These are phyloP conservation scores for Vinca major DNA, from an alignment of 305 asterid genomes.

Conservation along the genomic window DNA sequence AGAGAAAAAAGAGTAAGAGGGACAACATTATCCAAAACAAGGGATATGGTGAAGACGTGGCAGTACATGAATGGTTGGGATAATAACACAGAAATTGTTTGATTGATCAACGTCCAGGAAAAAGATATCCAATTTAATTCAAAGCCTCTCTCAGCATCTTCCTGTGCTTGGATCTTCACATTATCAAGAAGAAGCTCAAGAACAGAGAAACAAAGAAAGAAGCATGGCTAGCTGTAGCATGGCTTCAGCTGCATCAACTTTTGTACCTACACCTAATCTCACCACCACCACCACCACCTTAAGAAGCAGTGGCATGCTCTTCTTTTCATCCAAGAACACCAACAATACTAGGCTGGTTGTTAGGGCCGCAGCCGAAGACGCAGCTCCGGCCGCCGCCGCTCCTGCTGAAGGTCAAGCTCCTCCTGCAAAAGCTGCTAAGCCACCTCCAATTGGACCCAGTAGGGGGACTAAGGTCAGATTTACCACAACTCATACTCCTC, in stretches of 20 bases:
- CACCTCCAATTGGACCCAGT: constrained; percentile 74
- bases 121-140: constrained; percentile 48
- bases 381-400: constrained; percentile 29
- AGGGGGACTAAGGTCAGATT: constrained; percentile 59
- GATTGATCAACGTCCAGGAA: constrained; percentile 44
- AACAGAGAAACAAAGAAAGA: not conserved
- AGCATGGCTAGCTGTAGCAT: constrained; percentile 57
- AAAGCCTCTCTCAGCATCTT: constrained; percentile 34
- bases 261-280: constrained; percentile 44
- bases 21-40: constrained; percentile 50
- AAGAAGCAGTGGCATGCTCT: constrained; percentile 24
- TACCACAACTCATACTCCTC: not conserved
- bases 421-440: constrained; percentile 39
- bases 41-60: constrained; percentile 64
- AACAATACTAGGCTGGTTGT: constrained; percentile 44
- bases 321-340: constrained; percentile 34
- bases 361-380: constrained; percentile 40
- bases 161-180: constrained; percentile 15
- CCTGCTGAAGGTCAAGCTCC: constrained; percentile 24
- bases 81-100: constrained; percentile 23
- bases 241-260: constrained; percentile 64
- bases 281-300: constrained; percentile 24
- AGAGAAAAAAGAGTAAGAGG: constrained; percentile 6
- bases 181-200: constrained; percentile 7
- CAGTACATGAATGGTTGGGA: constrained; percentile 38